These are phyloP conservation scores for Aspergillus sclerotialis DNA, from an alignment of 2,329 filamentous ascomycete genomes.

Conservation along the genomic window DNA sequence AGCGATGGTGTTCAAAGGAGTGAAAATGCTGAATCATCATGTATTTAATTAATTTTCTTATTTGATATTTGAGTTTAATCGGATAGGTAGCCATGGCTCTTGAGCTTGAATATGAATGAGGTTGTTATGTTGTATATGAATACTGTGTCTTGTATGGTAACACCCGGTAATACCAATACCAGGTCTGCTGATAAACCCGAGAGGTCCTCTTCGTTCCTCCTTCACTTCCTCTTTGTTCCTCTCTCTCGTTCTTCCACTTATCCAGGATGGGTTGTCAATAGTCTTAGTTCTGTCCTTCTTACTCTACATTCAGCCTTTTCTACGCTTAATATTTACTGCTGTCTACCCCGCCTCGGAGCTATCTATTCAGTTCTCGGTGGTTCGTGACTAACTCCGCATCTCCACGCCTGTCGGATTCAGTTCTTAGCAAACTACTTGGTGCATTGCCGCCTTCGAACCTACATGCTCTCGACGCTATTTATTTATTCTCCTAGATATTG, in stretches of 20 bases:
- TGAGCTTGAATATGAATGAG: too few species aligned
- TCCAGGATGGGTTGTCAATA: conserved; percentile 10
- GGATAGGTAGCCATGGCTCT: too few species aligned
- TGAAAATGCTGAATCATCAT: conserved; percentile 2
- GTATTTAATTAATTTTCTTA: too few species aligned
- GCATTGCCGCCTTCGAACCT: too few species aligned
- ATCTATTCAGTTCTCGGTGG: too few species aligned
- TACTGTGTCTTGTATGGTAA: too few species aligned
- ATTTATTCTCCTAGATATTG: too few species aligned
- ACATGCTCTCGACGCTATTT: too few species aligned
- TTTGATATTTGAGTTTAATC: too few species aligned
- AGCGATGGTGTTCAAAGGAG: conserved; percentile 11
- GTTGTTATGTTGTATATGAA: too few species aligned
- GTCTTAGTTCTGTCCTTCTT: not conserved
- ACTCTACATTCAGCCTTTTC: not conserved
- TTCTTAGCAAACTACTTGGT: not conserved
- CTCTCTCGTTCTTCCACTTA: not conserved
- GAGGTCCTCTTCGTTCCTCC: conserved; percentile 1
- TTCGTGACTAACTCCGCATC: too few species aligned
- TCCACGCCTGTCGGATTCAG: not conserved
- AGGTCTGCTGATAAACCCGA: conserved; percentile 9
- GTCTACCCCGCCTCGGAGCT: not conserved
- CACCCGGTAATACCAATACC: too few species aligned
- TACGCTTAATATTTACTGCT: not conserved
- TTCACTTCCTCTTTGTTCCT: conserved; percentile 1